These are phyloP conservation scores for Hanseniaspora opuntiae DNA, from an alignment of 805 yeast species.

Conservation along the genomic window DNA sequence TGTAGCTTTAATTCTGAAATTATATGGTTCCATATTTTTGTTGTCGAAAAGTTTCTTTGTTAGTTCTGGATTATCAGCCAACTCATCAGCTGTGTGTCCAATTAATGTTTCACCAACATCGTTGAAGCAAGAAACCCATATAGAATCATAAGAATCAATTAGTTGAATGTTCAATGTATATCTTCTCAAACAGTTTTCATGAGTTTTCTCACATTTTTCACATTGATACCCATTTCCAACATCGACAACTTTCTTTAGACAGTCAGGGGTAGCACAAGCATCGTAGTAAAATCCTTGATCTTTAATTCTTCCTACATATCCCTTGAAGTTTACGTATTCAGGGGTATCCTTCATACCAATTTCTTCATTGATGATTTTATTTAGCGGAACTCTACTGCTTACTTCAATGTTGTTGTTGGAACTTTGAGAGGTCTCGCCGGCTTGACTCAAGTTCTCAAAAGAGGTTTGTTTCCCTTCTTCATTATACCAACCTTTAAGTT, in stretches of 20 bases:
- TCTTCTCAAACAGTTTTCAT: conserved; percentile 59
- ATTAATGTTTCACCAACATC: conserved; percentile 62
- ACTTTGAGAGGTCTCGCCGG: conserved; percentile 20
- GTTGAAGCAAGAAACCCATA: conserved; percentile 81
- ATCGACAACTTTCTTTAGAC: conserved; percentile 74
- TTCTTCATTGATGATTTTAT: conserved; percentile 49
- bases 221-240: conserved; percentile 68
- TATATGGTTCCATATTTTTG: conserved; percentile 53
- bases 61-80: conserved; percentile 30
- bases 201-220: conserved; percentile 71
- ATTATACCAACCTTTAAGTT: conserved; percentile 90
- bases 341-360: conserved; percentile 65
- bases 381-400: conserved; percentile 50
- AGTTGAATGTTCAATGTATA: conserved; percentile 65
- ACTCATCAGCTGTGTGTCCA: conserved; percentile 47
- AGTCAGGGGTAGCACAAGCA: conserved; percentile 64
- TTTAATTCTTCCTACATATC: conserved; percentile 55
- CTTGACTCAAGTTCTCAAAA: conserved; percentile 51
- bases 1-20: conserved; percentile 66
- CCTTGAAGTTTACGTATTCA: conserved; percentile 66
- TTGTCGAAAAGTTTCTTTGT: conserved; percentile 34
- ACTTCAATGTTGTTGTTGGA: conserved; percentile 29
- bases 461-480: conserved; percentile 51
- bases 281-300: conserved; percentile 77
- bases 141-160: conserved; percentile 68